These are phyloP conservation scores for Candida rishiriensis DNA, from an alignment of 805 yeast genomes.

Conservation along the genomic window DNA sequence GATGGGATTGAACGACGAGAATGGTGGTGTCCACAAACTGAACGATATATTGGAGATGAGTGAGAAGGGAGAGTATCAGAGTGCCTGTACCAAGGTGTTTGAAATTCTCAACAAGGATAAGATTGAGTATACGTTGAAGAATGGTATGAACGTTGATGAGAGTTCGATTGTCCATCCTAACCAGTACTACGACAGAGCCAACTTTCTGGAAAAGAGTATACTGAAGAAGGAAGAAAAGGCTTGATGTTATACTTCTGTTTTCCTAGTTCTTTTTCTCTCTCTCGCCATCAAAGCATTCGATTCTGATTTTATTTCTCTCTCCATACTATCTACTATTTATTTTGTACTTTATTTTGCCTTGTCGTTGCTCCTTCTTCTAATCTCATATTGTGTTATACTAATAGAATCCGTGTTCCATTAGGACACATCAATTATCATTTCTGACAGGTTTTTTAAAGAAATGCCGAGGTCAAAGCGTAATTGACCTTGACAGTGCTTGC, in stretches of 20 bases:
- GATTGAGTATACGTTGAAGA: slow-evolving; percentile 31
- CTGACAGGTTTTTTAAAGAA: too few species aligned
- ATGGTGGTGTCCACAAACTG: slow-evolving; percentile 45
- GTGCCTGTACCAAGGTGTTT: slow-evolving; percentile 87
- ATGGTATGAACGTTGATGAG: slow-evolving; percentile 44
- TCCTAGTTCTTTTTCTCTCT: neutral
- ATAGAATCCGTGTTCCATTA: too few species aligned
- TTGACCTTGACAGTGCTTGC: too few species aligned
- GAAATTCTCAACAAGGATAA: slow-evolving; percentile 59
- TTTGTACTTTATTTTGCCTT: neutral
- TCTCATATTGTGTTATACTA: too few species aligned
- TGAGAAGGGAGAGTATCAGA: slow-evolving; percentile 65
- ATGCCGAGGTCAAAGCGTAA: too few species aligned
- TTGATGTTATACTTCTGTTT: neutral
- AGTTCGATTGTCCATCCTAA: slow-evolving; percentile 81
- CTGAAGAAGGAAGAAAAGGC: slow-evolving; percentile 13
- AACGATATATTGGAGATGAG: slow-evolving; percentile 65
- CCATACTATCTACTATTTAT: too few species aligned
- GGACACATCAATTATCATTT: too few species aligned
- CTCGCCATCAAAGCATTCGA: neutral
- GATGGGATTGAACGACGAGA: slow-evolving; percentile 62
- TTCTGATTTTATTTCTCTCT: neutral
- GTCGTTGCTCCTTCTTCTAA: neutral
- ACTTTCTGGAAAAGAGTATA: slow-evolving; percentile 44
- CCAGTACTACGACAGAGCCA: slow-evolving; percentile 74